Conservation (phyloP, 2,329 filamentous ascomycete species). For the Lanzia echinophila region DNA sequence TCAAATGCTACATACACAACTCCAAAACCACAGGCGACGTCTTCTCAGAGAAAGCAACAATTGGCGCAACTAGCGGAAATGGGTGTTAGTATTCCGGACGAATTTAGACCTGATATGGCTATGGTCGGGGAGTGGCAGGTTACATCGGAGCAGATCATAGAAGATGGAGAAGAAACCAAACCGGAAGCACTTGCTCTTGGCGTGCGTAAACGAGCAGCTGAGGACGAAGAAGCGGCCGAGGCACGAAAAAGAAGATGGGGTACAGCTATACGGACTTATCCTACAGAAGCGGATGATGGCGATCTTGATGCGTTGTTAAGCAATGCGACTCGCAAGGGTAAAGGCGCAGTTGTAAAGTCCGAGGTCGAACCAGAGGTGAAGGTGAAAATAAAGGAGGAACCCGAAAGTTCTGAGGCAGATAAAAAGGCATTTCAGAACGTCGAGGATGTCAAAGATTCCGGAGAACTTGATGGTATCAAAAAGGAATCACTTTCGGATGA, state of each 20-base stretch:
- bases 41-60: slow-evolving; percentile 72
- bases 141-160: slow-evolving; percentile 34
- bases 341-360: slow-evolving; percentile 18
- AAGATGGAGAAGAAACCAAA: slow-evolving; percentile 39
- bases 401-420: neutral
- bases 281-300: slow-evolving; percentile 25
- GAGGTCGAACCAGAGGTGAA: slow-evolving; percentile 17
- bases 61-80: slow-evolving; percentile 81
- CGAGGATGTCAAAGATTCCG: slow-evolving; percentile 1
- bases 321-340: slow-evolving; percentile 25
- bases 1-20: slow-evolving; percentile 23
- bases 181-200: slow-evolving; percentile 42
- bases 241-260: slow-evolving; percentile 48
- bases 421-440: neutral
- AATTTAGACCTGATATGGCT: slow-evolving; percentile 72
- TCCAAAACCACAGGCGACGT: slow-evolving; percentile 34
- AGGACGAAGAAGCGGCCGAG: slow-evolving; percentile 55
- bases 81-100: slow-evolving; percentile 77
- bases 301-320: slow-evolving; percentile 36
- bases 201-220: slow-evolving; percentile 54
- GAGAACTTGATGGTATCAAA: slow-evolving; percentile 17
- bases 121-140: slow-evolving; percentile 85
- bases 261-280: slow-evolving; percentile 30
- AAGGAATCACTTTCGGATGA: slow-evolving; percentile 24
- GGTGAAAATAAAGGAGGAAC: slow-evolving; percentile 16